phyloP scores from a whole-genome alignment of 164 flowering plant species.

The Dillenia turbinata region DNA sequence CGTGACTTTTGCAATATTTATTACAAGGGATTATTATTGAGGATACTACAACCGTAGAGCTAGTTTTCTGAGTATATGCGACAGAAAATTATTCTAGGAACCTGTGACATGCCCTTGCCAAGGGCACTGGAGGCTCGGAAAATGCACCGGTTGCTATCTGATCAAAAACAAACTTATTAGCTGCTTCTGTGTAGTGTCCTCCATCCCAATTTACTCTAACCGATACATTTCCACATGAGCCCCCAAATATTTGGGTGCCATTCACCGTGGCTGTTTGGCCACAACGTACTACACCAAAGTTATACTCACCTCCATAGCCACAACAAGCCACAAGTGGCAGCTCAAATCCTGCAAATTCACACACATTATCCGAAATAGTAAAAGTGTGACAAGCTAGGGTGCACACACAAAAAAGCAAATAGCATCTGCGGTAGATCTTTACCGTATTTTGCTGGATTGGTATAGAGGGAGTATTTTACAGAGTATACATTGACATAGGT shows the following conservation, averaged over 20 bases:
- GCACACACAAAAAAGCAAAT: no score
- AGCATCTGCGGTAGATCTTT: not conserved
- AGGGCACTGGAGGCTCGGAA: conserved; percentile 27
- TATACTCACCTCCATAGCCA: conserved; percentile 42
- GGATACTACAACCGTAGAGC: no score
- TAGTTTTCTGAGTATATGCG: no score
- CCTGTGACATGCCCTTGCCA: conserved; percentile 22
- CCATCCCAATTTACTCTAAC: conserved; percentile 33
- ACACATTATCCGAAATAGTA: no score
- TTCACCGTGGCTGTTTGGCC: conserved; percentile 18
- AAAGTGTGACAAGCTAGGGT: no score
- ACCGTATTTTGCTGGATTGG: conserved; percentile 23
- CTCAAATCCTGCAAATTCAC: conserved; percentile 31
- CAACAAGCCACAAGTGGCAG: conserved; percentile 34
- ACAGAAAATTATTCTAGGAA: no score
- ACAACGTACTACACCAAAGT: conserved; percentile 19
- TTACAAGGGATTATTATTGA: no score
- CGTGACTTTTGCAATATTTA: no score
- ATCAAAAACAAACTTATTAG: conserved; percentile 21
- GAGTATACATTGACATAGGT: conserved; percentile 41
- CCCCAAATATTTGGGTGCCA: conserved; percentile 18
- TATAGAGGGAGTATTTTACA: conserved; percentile 25
- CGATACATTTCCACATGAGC: conserved; percentile 20
- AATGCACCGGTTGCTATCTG: conserved; percentile 22
- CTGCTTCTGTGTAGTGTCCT: conserved; percentile 38